phyloP scores from a whole-genome alignment of 1,139 yeast species.

The Yamadazyma spencermartinsiae region DNA sequence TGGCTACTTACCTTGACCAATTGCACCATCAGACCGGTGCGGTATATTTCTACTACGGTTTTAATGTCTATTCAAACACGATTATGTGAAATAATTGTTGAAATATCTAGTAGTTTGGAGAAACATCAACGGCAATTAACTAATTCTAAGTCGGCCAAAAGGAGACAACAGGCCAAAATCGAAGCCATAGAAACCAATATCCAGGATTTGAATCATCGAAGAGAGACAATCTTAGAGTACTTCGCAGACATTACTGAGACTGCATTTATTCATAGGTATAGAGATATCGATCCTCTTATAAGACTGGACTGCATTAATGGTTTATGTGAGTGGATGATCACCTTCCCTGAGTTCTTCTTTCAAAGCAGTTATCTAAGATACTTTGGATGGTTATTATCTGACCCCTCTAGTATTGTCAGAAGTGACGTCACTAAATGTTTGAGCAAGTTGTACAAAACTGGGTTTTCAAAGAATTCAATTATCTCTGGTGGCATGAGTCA shows the following conservation, averaged over 20 bases:
- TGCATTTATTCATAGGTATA: conserved; percentile 73
- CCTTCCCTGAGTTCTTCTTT: conserved; percentile 68
- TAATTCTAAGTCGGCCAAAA: conserved; percentile 26
- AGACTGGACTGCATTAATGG: conserved; percentile 66
- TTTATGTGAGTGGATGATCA: conserved; percentile 68
- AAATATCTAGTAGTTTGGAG: conserved; percentile 43
- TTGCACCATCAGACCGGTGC: conserved; percentile 67
- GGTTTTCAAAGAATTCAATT: conserved; percentile 17
- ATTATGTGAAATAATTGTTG: conserved; percentile 53
- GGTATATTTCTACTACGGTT: conserved; percentile 65
- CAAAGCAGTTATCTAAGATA: conserved; percentile 71
- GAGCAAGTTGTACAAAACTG: conserved; percentile 45
- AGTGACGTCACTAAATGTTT: conserved; percentile 62
- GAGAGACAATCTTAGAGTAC: conserved; percentile 52
- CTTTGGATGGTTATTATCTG: conserved; percentile 84
- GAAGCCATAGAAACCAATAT: conserved; percentile 50
- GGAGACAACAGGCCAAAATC: conserved; percentile 31
- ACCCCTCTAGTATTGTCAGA: conserved; percentile 61
- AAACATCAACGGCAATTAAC: conserved; percentile 45
- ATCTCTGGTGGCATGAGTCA: conserved; percentile 55
- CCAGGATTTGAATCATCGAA: conserved; percentile 50
- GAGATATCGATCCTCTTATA: conserved; percentile 74
- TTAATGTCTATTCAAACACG: conserved; percentile 61
- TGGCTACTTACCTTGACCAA: conserved; percentile 80
- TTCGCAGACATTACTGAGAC: conserved; percentile 67